These are phyloP conservation scores for Daldinia decipiens DNA, from an alignment of 495 filamentous ascomycete genomes.

Conservation along the genomic window DNA sequence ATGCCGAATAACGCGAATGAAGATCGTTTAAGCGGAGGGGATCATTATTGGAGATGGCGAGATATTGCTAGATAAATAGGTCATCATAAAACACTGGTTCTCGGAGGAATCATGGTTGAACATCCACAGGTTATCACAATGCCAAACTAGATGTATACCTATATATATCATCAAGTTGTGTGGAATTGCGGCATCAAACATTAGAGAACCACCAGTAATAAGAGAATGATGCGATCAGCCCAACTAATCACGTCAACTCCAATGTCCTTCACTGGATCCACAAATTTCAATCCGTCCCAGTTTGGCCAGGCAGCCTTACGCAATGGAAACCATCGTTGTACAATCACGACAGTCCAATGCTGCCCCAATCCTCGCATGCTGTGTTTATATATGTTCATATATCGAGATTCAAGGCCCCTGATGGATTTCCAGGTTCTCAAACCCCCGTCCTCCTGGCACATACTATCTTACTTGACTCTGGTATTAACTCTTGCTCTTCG, in stretches of 20 bases:
- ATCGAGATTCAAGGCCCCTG: conserved; percentile 18
- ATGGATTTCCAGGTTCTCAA: conserved; percentile 20
- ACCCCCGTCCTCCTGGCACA: background rate
- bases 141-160: conserved; percentile 20
- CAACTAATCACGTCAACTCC: conserved; percentile 49
- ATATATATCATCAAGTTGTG: conserved; percentile 35
- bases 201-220: conserved; percentile 33
- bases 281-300: conserved; percentile 37
- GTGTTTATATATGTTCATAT: conserved; percentile 24
- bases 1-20: conserved; percentile 3
- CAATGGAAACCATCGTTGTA: conserved; percentile 41
- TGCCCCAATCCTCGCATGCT: conserved; percentile 35
- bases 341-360: conserved; percentile 39
- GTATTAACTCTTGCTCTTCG: background rate
- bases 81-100: conserved; percentile 4
- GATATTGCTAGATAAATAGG: conserved; percentile 2
- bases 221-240: conserved; percentile 46
- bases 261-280: conserved; percentile 46
- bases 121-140: background rate
- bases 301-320: conserved; percentile 39
- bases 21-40: conserved; percentile 11
- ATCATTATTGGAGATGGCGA: background rate
- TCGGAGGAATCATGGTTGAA: background rate
- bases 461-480: background rate
- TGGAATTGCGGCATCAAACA: conserved; percentile 37